phyloP scores from a whole-genome alignment of 345 rosid species.

The Toxicodendron radicans region DNA sequence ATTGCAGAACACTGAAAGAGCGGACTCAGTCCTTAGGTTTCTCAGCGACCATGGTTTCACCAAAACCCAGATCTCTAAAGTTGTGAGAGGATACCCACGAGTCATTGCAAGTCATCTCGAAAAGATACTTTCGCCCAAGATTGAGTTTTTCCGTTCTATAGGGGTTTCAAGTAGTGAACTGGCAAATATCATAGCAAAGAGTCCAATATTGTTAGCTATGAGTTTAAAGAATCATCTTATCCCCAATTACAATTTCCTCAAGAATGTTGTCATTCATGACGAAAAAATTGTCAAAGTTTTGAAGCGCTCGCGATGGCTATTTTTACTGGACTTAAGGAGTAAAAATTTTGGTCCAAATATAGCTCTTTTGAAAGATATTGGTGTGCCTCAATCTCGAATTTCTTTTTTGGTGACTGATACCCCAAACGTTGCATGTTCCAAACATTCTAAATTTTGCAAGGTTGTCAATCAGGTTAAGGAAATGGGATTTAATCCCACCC shows the following conservation, averaged over 20 bases:
- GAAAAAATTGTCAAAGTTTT: neutral
- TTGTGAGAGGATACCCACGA: conserved; percentile 1
- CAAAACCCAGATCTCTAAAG: conserved; percentile 10
- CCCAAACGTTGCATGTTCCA: neutral
- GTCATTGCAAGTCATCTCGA: neutral
- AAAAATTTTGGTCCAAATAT: neutral
- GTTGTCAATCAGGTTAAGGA: conserved; percentile 11
- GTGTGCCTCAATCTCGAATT: conserved; percentile 12
- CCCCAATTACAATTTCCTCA: conserved; percentile 16
- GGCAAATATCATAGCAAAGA: neutral
- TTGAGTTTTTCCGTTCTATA: conserved; percentile 25
- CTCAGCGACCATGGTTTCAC: conserved; percentile 11
- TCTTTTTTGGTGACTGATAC: neutral
- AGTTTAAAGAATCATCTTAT: conserved; percentile 17
- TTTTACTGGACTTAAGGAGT: neutral
- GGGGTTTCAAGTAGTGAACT: conserved; percentile 17
- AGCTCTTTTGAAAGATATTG: neutral
- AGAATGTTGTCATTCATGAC: neutral
- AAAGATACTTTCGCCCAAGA: conserved; percentile 15
- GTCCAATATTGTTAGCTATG: neutral
- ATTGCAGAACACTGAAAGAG: neutral
- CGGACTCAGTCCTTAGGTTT: conserved; percentile 8
- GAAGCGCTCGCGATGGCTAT: neutral
- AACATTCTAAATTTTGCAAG: conserved; percentile 1
- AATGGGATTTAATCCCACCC: conserved; percentile 12